phyloP scores from a whole-genome alignment of 805 yeast species.

The Ogataea corticis region DNA sequence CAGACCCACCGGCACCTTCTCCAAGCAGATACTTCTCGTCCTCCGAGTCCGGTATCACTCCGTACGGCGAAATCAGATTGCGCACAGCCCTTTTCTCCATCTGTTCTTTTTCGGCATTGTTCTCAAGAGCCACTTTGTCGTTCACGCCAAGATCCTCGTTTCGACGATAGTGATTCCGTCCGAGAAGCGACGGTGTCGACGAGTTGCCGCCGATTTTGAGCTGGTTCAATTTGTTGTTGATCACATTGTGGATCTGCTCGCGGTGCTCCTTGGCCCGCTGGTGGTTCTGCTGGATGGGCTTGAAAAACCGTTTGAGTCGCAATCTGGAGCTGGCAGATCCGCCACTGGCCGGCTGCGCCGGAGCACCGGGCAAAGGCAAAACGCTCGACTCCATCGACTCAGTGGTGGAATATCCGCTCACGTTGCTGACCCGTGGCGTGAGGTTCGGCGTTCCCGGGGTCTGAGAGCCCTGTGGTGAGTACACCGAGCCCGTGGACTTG shows the following conservation, averaged over 20 bases:
- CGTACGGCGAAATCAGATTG: constrained; percentile 61
- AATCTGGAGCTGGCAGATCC: constrained; percentile 16
- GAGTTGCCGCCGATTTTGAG: constrained; percentile 15
- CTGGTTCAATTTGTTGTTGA: constrained; percentile 19
- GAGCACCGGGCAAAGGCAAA: background rate
- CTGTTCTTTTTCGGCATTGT: constrained; percentile 1
- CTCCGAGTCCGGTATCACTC: constrained; percentile 62
- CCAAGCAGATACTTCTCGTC: constrained; percentile 48
- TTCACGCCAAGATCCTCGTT: background rate
- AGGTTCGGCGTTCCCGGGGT: constrained; percentile 19
- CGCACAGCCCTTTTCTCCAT: constrained; percentile 24
- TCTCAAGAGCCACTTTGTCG: background rate
- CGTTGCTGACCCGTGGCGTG: constrained; percentile 18
- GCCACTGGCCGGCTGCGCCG: background rate
- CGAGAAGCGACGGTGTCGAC: constrained; percentile 1
- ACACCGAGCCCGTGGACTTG: constrained; percentile 1
- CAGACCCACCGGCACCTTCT: constrained; percentile 94
- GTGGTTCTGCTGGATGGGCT: constrained; percentile 23
- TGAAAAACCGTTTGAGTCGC: constrained; percentile 48
- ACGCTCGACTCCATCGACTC: constrained; percentile 19
- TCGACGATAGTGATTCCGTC: constrained; percentile 5
- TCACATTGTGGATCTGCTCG: constrained; percentile 22
- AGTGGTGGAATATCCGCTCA: constrained; percentile 17
- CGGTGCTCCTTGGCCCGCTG: constrained; percentile 18
- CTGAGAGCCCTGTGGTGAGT: constrained; percentile 9